Conservation (phyloP, 257 asterid species). For the Rubia yunnanensis region DNA sequence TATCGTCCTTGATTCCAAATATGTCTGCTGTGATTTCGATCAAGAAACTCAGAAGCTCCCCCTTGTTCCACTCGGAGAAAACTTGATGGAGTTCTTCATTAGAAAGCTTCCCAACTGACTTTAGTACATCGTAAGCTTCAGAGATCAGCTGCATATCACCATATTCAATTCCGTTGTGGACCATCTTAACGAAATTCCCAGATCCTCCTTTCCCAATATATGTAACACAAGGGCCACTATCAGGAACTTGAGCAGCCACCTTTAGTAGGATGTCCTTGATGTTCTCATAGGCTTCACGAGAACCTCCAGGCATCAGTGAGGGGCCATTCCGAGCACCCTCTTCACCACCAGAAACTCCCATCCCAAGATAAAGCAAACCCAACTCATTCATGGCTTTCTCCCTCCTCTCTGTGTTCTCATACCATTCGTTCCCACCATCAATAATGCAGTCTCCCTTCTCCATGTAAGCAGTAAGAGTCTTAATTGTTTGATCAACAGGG, state of each 20-base stretch:
- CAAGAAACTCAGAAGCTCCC: conserved; percentile 95
- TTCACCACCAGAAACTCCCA: conserved; percentile 99
- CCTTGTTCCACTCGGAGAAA: conserved; percentile 86
- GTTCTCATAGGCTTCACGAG: conserved; percentile 67
- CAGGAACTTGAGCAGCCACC: conserved; percentile 94
- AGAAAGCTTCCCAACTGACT: conserved; percentile 79
- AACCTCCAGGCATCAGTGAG: conserved; percentile 96
- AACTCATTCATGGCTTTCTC: conserved; percentile 63
- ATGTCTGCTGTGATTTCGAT: conserved; percentile 93
- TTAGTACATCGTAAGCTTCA: conserved; percentile 88
- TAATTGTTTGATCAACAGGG: conserved; percentile 90
- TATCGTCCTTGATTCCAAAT: conserved; percentile 84
- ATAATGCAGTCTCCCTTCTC: conserved; percentile 94
- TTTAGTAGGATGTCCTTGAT: conserved; percentile 77
- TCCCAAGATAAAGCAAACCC: conserved; percentile 85
- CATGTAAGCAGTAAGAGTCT: conserved; percentile 77
- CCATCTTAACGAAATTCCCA: conserved; percentile 91
- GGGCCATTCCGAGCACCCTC: conserved; percentile 97
- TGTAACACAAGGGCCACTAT: conserved; percentile 96
- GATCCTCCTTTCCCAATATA: conserved; percentile 89
- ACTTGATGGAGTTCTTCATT: conserved; percentile 66
- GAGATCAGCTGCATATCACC: conserved; percentile 98
- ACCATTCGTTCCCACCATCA: conserved; percentile 99
- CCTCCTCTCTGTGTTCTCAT: conserved; percentile 95
- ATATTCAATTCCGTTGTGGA: conserved; percentile 90